Base-by-base conservation (phyloP, 2,329 filamentous ascomycete species). In the Hortaea werneckii region DNA sequence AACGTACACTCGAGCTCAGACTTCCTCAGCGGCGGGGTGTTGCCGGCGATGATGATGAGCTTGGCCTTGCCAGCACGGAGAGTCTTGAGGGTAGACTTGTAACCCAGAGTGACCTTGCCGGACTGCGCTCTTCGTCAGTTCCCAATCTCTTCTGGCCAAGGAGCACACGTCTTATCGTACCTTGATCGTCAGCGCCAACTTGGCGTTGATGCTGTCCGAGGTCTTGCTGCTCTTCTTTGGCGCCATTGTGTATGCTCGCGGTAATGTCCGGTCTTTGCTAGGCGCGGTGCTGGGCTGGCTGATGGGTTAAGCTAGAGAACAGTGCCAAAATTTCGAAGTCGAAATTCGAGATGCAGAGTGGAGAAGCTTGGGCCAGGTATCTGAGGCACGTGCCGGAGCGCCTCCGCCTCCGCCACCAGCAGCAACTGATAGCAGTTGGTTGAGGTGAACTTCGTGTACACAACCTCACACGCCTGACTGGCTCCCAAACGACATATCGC, bases 1-100 rank as follows among this genome's bases (percentile, higher is more conserved):
- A 37, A 55, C 60, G 59, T 67, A 75, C 78, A 95, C 78, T 95
- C 90, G 50, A 63, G 61, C 79, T 96, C 90, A 65, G 81, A 87
- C 84, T 96, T 98, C 73, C 90, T 83, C 65, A 98, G 86, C 72
- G 92, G 92, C 67, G 90, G 89, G 60, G 89, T 95, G 80, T 98
- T 96, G 75, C 86, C 88, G 61, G 83, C 69, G 68, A 94, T 94
- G 75, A 94, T 88, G 71, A 96, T 87, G 60, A 95, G 82, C 85
- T 96, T 96, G 72, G 92, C 92, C 83, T 95, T 96, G 73, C 90
- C 89, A 61, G 82, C 85, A 66, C 90, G 86, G 62, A 96, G 85
- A 61, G 78, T 77, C 85, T 96, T 94, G 67, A 92, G 78, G 67
- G 79, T 90, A 54, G 81, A 85, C 75, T 90, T 89, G 80, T 90